Evolutionary conservation across 2,329 filamentous ascomycete genomes (phyloP).

Genomic region (Akanthomyces lecanii): DNA sequence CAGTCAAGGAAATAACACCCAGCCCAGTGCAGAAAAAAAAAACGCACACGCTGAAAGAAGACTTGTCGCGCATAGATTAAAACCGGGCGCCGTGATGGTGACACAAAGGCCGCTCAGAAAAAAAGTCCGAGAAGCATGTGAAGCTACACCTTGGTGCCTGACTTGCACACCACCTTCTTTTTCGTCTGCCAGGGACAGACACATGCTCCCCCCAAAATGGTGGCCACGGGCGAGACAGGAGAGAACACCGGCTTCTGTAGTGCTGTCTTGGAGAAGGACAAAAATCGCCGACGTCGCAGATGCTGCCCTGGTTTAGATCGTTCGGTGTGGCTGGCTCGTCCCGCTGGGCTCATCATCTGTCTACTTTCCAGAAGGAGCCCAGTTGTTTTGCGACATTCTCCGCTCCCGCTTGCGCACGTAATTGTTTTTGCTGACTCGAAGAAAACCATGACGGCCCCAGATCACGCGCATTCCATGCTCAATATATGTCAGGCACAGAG

Average conservation of each 20-base stretch:
- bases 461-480: not conserved
- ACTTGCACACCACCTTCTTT: not conserved
- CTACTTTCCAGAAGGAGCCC: not conserved
- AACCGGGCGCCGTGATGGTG: not conserved
- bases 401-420: not conserved
- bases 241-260: not conserved
- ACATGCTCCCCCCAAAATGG: not conserved
- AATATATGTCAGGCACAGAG: not conserved
- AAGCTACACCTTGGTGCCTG: constrained; percentile 4
- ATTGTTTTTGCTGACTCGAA: not conserved
- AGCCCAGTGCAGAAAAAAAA: not conserved
- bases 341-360: not conserved
- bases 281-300: constrained; percentile 1
- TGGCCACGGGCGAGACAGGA: not conserved
- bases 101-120: not conserved
- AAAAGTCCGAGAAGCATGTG: constrained; percentile 8
- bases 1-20: not conserved
- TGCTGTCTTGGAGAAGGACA: too few relatives aligned
- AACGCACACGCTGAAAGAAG: not conserved
- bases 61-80: not conserved
- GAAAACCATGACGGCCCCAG: not conserved
- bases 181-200: not conserved
- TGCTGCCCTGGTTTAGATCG: not conserved
- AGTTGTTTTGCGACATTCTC: not conserved
- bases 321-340: not conserved